Evolutionary conservation across 805 yeast genomes (phyloP).

Genomic region (Barnettozyma siamensis): DNA sequence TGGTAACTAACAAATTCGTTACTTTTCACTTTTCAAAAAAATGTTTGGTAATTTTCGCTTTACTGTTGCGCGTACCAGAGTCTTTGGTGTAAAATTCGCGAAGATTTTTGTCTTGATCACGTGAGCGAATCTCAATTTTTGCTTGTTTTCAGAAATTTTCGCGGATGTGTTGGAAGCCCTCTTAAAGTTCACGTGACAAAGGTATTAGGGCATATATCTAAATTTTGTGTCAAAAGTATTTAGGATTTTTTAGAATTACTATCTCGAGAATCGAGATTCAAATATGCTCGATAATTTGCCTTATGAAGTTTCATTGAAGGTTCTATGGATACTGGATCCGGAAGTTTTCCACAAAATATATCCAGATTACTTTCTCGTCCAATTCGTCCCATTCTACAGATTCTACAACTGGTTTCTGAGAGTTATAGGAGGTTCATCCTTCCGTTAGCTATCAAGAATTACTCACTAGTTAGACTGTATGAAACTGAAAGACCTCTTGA

Average conservation of each 20-base stretch:
- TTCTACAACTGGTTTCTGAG: constrained; percentile 11
- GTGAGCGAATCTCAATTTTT: background rate
- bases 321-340: constrained; percentile 3
- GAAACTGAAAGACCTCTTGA: constrained; percentile 5
- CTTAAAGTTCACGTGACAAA: background rate
- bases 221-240: constrained; percentile 1
- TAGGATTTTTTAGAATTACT: no score
- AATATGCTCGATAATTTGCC: constrained; percentile 11
- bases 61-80: constrained; percentile 12
- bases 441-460: constrained; percentile 6
- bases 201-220: background rate
- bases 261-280: no score
- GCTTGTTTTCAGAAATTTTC: background rate
- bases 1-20: constrained; percentile 2
- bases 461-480: constrained; percentile 12
- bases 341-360: background rate
- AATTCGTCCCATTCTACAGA: constrained; percentile 1
- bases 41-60: constrained; percentile 11
- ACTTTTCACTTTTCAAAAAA: constrained; percentile 12
- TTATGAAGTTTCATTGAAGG: constrained; percentile 7
- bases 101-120: constrained; percentile 1
- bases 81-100: background rate
- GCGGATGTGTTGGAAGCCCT: background rate
- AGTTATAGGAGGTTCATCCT: constrained; percentile 7
- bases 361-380: constrained; percentile 14